phyloP scores from a whole-genome alignment of 257 asterid species.

The Capsicum chinense region DNA sequence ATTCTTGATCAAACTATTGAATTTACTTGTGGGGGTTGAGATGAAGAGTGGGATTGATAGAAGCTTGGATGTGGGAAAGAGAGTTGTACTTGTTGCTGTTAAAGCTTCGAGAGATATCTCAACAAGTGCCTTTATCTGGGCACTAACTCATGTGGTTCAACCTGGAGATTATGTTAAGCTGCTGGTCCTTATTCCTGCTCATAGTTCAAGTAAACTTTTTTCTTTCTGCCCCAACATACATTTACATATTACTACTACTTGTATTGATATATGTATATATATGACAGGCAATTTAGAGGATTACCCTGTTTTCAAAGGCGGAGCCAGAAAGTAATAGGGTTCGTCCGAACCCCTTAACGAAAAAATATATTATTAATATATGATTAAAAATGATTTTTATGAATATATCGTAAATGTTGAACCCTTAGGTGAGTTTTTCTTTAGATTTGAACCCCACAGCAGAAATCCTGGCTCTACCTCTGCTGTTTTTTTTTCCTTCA shows the following conservation, averaged over 20 bases:
- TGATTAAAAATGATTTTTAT: no score
- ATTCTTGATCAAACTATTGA: conserved; percentile 36
- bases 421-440: no score
- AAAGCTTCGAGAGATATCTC: conserved; percentile 69
- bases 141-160: conserved; percentile 72
- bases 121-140: conserved; percentile 75
- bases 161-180: conserved; percentile 76
- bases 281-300: not conserved
- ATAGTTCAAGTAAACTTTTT: conserved; percentile 54
- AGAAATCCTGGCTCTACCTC: no score
- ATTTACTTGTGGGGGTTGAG: conserved; percentile 34
- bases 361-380: no score
- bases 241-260: not conserved
- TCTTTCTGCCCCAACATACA: not conserved
- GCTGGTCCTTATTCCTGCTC: conserved; percentile 64
- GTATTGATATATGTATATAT: not conserved
- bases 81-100: conserved; percentile 69
- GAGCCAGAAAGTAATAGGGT: no score
- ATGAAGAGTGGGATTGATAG: conserved; percentile 53
- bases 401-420: no score
- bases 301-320: not conserved
- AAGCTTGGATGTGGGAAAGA: conserved; percentile 44
- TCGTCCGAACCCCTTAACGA: no score
- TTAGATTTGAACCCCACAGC: no score
- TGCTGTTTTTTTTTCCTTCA: not conserved